Base-by-base conservation (phyloP, 495 filamentous ascomycete genomes). In the Tuber borchii region DNA sequence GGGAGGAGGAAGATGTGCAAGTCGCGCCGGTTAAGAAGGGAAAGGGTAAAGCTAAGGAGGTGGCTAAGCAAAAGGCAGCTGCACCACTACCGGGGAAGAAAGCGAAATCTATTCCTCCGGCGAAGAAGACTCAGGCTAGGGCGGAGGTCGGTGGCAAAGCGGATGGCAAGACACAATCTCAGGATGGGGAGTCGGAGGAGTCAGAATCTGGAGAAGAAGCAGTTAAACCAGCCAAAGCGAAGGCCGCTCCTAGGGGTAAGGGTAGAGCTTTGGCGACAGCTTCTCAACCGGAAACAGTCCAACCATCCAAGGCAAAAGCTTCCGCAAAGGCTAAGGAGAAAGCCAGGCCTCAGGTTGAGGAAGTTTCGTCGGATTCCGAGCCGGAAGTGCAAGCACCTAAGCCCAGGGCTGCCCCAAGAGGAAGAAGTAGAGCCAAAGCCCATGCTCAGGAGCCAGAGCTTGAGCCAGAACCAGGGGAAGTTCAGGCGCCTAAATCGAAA, bases 1-100 rank as follows among this genome's bases (percentile, higher is more conserved):
- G 79, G 26, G 81, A 72, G n/a, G 81, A 72, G 2, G 76, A 76
- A 42, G 81, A 82, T 73, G 80, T 84, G 44, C 61, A 80, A 8
- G 82, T 76, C 31, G 44, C 73, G 10, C 71, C 44, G 73, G 73
- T 22, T 20, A 74, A 68, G 48, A 70, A 37, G 26, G 34, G 40
- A 31, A 51, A 69, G 10, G 34, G 34, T 48, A 61, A 71, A 43
- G 65, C 39, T 40, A 70, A 78, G 73, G 43, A 70, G 16, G 8
- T 65, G 51, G 51, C 31, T 31, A 61, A 61, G n/a, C 10, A 31
- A 61, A 61, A 69, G 31, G 26, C 73, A n/a, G 74, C 73, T 69
- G 72, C 71, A 79, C 22, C 83, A 82, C 70, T 73, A 44, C 74
- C 22, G 80, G 82, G 43, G 78, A 80, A 42, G 73, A 83, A 31